Conservation (phyloP, 1,284 basidiomycete genomes). For the Sporisorium scitamineum region DNA sequence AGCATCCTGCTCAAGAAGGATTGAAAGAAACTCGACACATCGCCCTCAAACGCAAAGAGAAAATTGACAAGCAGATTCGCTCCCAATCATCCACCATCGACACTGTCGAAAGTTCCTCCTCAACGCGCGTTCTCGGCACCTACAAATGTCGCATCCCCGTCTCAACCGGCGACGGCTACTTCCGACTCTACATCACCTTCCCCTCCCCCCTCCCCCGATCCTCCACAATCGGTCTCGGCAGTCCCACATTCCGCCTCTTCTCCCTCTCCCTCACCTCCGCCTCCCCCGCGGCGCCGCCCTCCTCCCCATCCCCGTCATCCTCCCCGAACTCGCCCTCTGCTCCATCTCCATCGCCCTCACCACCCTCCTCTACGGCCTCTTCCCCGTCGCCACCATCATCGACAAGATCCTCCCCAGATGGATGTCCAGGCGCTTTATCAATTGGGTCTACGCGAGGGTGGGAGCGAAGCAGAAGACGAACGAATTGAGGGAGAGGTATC, state of each 20-base stretch:
- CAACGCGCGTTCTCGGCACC: constrained; percentile 40
- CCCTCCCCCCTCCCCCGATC: constrained; percentile 22
- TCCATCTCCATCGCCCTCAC: constrained; percentile 46
- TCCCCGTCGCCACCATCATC: constrained; percentile 53
- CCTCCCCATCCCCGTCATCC: constrained; percentile 54
- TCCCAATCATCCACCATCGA: constrained; percentile 27
- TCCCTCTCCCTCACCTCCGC: constrained; percentile 58
- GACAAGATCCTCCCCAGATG: constrained; percentile 55
- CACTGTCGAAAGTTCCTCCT: constrained; percentile 24
- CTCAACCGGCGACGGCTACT: constrained; percentile 58
- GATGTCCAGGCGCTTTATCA: constrained; percentile 43
- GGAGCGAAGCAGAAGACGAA: constrained; percentile 51
- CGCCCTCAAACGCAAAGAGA: constrained; percentile 35
- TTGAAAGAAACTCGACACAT: constrained; percentile 34
- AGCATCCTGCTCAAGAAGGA: not conserved
- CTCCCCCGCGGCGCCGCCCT: constrained; percentile 52
- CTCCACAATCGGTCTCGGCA: constrained; percentile 28
- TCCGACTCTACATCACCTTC: constrained; percentile 48
- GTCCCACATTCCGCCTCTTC: constrained; percentile 57
- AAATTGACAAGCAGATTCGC: constrained; percentile 50
- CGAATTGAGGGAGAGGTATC: constrained; percentile 40
- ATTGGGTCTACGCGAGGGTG: constrained; percentile 50
- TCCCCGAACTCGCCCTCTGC: constrained; percentile 55
- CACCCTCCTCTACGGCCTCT: constrained; percentile 53
- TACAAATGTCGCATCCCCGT: constrained; percentile 55